Base-by-base conservation (phyloP, 2,329 filamentous ascomycete genomes). In the Aspergillus costaricaensis region DNA sequence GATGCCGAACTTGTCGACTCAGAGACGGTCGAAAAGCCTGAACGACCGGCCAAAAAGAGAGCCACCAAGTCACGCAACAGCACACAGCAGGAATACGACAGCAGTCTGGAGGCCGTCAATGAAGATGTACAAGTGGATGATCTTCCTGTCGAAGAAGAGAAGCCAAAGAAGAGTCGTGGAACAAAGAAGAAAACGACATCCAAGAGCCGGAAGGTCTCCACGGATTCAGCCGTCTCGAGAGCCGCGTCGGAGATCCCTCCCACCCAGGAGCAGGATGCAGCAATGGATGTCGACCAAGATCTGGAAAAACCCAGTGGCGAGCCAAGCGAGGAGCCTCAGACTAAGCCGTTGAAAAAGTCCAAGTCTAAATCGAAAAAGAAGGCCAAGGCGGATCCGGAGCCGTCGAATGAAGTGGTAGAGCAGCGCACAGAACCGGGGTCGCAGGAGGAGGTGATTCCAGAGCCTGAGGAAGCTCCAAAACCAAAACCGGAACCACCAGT, bases 191-290 rank as follows among this genome's bases (percentile, higher is more conserved):
- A 71, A 23, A 62, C 66, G 54, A 67, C 70, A 21, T 79, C 83
- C 2, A 80, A 76, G 9, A 67, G 78, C 15, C 80, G 83, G 32
- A 86, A 85, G 64, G 72, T 72, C 1, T 87, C 86, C 2, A 72
- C 76, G 39, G 68, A 75, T 12, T 80, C 82, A 3, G 68, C 74
- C 15, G 76, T 80, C 36, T 83, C 85, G 1, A 82, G 41, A 41
- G 39, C 19, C 5, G 21, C 25, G 3, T 43, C 39, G 8, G 53
- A 55, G 6, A 21, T 84, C 10, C 82, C 83, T 0, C 81, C 86
- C 57, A 87, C 91, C 62, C 84, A 86, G 1, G 88, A 90, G 63
- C 83, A 91, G 39, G 86, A 91, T 55, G 83, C 83, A 21, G 85
- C 86, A 52, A 78, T 91, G 1, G 84, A 89, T 68, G 86, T 84